Evolutionary conservation across 495 filamentous ascomycete species (phyloP).

Genomic region (Clohesyomyces aquaticus): DNA sequence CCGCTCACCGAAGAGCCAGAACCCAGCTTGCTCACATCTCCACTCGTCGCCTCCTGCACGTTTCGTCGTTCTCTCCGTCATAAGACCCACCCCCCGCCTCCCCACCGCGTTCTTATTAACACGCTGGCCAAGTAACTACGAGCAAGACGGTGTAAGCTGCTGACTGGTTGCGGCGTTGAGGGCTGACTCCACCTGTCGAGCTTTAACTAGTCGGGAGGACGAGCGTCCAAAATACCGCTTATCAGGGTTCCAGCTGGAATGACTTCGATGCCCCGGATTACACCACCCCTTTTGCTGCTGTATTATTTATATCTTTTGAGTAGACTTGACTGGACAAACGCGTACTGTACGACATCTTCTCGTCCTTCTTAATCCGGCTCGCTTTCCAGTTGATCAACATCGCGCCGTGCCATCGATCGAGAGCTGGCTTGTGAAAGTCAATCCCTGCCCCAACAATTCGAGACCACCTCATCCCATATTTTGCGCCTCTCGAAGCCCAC

Average conservation of each 20-base stretch:
- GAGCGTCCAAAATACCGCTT: constrained; percentile 4
- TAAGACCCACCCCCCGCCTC: constrained; percentile 16
- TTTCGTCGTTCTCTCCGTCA: constrained; percentile 2
- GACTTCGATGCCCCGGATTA: constrained; percentile 16
- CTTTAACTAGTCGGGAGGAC: background rate
- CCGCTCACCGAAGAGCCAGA: constrained; percentile 12
- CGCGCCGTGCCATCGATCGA: background rate
- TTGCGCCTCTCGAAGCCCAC: background rate
- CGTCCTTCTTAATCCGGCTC: background rate
- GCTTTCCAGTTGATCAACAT: constrained; percentile 7
- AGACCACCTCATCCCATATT: constrained; percentile 23
- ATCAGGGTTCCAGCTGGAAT: constrained; percentile 15
- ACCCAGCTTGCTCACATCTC: constrained; percentile 1
- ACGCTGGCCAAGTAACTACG: background rate
- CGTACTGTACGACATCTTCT: background rate
- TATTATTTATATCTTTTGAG: constrained; percentile 20
- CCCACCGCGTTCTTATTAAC: background rate
- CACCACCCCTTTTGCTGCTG: constrained; percentile 19
- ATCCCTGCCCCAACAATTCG: constrained; percentile 35
- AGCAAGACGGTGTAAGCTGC: background rate
- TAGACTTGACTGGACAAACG: constrained; percentile 6
- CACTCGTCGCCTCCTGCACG: background rate
- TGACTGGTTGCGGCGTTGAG: constrained; percentile 12
- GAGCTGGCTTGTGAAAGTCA: constrained; percentile 1
- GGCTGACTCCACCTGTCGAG: constrained; percentile 11